Percentiles rank a stretch among this genome's conserved stretches.
These are phyloP conservation scores for Tolypocladium tropicale DNA, from an alignment of 2,329 filamentous ascomycete species.

Conservation along the genomic window DNA sequence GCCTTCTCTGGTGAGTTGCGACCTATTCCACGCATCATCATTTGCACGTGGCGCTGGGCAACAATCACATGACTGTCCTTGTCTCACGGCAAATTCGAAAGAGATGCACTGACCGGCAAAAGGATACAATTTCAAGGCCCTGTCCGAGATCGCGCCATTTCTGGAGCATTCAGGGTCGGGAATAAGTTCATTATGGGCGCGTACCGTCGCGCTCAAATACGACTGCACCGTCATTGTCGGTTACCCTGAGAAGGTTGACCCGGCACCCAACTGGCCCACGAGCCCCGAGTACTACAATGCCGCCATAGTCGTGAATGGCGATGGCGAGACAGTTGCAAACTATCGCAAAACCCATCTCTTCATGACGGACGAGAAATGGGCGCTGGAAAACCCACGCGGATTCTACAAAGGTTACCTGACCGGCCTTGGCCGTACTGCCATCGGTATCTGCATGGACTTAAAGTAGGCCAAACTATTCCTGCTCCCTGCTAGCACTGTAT, in stretches of 20 bases:
- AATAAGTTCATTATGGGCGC: constrained; percentile 61
- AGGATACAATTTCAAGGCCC: constrained; percentile 70
- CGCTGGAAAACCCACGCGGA: constrained; percentile 39
- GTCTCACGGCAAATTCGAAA: too few relatives aligned
- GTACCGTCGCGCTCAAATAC: constrained; percentile 52
- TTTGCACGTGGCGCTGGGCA: too few relatives aligned
- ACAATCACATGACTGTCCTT: too few relatives aligned
- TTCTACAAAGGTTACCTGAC: constrained; percentile 37
- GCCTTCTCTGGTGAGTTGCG: constrained; percentile 55
- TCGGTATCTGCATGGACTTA: constrained; percentile 58
- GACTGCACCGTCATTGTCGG: constrained; percentile 60
- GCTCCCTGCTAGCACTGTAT: too few relatives aligned
- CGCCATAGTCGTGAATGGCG: constrained; percentile 40
- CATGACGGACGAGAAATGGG: constrained; percentile 52
- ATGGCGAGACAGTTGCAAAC: constrained; percentile 51
- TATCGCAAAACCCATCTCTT: constrained; percentile 53
- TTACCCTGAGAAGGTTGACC: constrained; percentile 61
- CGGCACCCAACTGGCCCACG: constrained; percentile 37
- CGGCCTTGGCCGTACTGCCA: constrained; percentile 38
- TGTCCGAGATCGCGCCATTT: constrained; percentile 56
- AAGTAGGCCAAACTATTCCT: constrained; percentile 36
- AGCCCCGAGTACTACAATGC: constrained; percentile 46
- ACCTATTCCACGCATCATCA: too few relatives aligned
- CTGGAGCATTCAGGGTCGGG: constrained; percentile 59
- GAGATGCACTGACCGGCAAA: background rate